Evolutionary conservation across 257 asterid species (phyloP).

Genomic region (Nicotiana attenuata): DNA sequence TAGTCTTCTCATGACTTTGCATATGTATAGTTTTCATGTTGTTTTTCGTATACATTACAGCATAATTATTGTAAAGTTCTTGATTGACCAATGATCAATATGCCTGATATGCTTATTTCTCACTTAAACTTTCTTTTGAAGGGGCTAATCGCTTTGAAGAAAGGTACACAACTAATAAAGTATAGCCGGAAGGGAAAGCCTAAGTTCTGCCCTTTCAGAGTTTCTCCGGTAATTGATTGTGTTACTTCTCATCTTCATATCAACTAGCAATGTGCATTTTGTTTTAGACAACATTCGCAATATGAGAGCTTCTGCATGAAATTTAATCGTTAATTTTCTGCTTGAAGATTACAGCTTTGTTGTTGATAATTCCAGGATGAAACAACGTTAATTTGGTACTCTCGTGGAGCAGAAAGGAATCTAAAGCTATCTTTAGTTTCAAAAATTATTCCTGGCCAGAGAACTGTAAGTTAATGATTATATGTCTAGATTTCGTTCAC

Average conservation of each 20-base stretch:
- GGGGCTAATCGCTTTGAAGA: conserved; percentile 85
- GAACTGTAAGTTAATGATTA: conserved; percentile 76
- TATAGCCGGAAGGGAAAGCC: conserved; percentile 98
- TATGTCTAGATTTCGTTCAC: neutral
- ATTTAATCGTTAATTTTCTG: neutral
- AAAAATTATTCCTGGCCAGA: conserved; percentile 88
- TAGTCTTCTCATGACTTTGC: neutral
- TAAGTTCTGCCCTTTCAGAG: conserved; percentile 83
- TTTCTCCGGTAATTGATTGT: conserved; percentile 68
- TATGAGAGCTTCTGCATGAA: neutral
- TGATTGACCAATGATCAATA: neutral
- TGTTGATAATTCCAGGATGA: conserved; percentile 61
- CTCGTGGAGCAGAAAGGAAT: conserved; percentile 81
- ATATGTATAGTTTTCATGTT: neutral
- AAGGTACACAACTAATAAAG: conserved; percentile 90
- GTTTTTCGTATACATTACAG: neutral
- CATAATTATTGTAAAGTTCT: neutral
- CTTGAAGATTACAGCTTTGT: neutral
- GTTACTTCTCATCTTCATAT: neutral
- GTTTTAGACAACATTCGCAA: neutral
- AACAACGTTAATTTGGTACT: conserved; percentile 79
- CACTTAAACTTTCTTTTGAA: conserved; percentile 23
- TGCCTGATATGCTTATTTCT: neutral
- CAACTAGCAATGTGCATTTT: neutral
- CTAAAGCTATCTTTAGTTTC: conserved; percentile 71